Evolutionary conservation across 2,329 filamentous ascomycete species (phyloP).

Genomic region (Ambrosiella beaveri): DNA sequence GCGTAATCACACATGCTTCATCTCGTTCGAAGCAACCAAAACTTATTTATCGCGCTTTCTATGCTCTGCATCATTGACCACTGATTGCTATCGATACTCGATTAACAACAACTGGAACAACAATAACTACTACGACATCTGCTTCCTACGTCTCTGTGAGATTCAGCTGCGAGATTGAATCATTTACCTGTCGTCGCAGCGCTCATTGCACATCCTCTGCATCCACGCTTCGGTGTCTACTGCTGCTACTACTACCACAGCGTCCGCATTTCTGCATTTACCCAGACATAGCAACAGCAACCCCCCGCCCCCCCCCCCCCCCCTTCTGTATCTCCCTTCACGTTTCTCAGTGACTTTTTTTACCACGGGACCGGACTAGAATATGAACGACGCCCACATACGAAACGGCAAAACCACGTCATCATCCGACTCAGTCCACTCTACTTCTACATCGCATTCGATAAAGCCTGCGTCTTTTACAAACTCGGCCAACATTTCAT

Average conservation of each 20-base stretch:
- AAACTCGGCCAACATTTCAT: constrained; percentile 5
- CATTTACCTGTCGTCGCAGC: background rate
- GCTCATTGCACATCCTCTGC: background rate
- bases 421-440: background rate
- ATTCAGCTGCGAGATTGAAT: background rate
- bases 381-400: background rate
- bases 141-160: too few species aligned
- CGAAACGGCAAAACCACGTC: background rate
- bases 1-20: too few species aligned
- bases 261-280: background rate
- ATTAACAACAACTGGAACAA: too few species aligned
- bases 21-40: too few species aligned
- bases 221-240: background rate
- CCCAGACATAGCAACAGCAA: too few species aligned
- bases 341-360: background rate
- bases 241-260: background rate
- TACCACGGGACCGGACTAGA: background rate
- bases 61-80: too few species aligned
- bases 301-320: too few species aligned
- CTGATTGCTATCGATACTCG: too few species aligned
- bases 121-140: too few species aligned
- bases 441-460: background rate
- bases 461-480: background rate
- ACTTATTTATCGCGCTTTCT: too few species aligned
- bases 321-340: background rate